Evolutionary conservation across 345 rosid species (phyloP).

Genomic region (Rhizophora apiculata): DNA sequence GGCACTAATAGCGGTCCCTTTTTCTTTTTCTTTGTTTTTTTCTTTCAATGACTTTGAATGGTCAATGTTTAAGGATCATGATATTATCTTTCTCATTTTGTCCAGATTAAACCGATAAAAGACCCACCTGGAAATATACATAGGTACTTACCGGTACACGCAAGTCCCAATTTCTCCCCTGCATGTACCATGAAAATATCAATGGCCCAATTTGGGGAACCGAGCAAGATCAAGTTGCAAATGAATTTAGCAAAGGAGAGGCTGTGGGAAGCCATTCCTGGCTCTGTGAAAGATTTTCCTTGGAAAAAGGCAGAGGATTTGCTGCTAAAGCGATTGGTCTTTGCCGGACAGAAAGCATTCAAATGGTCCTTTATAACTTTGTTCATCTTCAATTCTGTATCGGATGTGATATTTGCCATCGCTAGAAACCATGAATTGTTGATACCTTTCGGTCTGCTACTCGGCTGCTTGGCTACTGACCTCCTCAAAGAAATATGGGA

Average conservation of each 20-base stretch:
- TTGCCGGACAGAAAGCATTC: constrained; percentile 30
- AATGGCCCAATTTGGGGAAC: constrained; percentile 34
- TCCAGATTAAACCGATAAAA: constrained; percentile 30
- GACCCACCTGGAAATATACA: constrained; percentile 14
- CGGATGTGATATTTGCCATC: constrained; percentile 43
- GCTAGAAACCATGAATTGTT: constrained; percentile 37
- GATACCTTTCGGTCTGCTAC: constrained; percentile 46
- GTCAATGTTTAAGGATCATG: not conserved
- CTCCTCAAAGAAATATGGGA: constrained; percentile 35
- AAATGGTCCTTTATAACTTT: constrained; percentile 37
- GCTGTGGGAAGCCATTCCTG: constrained; percentile 32
- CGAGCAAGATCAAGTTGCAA: constrained; percentile 26
- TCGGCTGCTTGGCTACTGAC: constrained; percentile 41
- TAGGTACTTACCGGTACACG: constrained; percentile 5
- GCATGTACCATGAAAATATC: constrained; percentile 17
- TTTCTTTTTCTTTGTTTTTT: not conserved
- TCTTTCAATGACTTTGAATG: not conserved
- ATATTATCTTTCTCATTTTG: not conserved
- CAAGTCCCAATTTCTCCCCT: constrained; percentile 3
- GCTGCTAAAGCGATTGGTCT: constrained; percentile 22
- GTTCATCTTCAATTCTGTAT: constrained; percentile 23
- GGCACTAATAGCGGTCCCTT: not conserved
- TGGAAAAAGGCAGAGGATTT: constrained; percentile 40
- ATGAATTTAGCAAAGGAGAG: constrained; percentile 23
- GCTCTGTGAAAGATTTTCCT: constrained; percentile 36